Evolutionary conservation across 177 flowering plant genomes (phyloP).

Genomic region (Vitis hybrid): DNA sequence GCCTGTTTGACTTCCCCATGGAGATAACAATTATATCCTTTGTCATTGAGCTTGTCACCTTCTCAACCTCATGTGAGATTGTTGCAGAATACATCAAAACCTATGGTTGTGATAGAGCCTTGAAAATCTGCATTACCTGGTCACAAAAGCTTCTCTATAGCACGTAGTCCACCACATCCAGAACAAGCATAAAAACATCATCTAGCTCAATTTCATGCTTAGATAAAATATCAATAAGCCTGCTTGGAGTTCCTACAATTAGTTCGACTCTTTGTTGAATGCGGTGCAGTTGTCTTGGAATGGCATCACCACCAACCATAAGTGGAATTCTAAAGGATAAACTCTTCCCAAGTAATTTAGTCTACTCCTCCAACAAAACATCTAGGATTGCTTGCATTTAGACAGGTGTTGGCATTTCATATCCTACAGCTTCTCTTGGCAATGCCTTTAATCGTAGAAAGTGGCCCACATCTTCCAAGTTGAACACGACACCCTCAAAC

Average conservation of each 20-base stretch:
- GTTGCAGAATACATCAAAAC: conserved; percentile 89
- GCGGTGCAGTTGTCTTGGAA: conserved; percentile 78
- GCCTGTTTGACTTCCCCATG: conserved; percentile 59
- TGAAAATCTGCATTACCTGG: conserved; percentile 84
- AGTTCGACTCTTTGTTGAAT: conserved; percentile 75
- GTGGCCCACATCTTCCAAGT: too few relatives aligned
- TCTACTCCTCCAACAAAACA: conserved; percentile 79
- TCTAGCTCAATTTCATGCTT: conserved; percentile 77
- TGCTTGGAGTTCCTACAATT: conserved; percentile 88
- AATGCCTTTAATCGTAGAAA: too few relatives aligned
- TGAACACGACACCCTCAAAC: too few relatives aligned
- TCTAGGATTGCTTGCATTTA: conserved; percentile 96
- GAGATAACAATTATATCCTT: conserved; percentile 53
- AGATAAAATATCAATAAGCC: conserved; percentile 79
- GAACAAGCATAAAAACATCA: conserved; percentile 55
- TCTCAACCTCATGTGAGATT: conserved; percentile 66
- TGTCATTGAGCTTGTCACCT: conserved; percentile 57
- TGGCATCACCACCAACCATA: conserved; percentile 91
- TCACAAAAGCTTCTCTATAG: conserved; percentile 82
- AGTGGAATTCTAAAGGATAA: conserved; percentile 90
- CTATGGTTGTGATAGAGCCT: conserved; percentile 76
- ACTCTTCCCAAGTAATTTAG: conserved; percentile 80
- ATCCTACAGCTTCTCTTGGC: conserved; percentile 52
- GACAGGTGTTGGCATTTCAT: conserved; percentile 84
- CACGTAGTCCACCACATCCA: conserved; percentile 97